Conservation (phyloP, 495 filamentous ascomycete species). For the Penicillium verhagenii region DNA sequence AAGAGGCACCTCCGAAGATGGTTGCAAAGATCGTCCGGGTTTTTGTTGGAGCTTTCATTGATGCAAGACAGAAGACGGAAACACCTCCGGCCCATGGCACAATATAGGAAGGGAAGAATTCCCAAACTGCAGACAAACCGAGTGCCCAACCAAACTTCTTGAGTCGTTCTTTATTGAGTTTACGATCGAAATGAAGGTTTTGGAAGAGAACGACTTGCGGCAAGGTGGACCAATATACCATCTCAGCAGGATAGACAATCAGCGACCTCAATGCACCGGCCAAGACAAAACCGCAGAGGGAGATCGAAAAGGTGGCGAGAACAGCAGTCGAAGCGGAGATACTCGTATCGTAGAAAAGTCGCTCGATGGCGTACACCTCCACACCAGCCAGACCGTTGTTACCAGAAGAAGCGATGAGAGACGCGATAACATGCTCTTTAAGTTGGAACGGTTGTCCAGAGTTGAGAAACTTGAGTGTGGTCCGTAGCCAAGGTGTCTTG, state of each 20-base stretch:
- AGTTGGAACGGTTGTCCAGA: conserved; percentile 19
- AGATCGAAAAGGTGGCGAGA: conserved; percentile 13
- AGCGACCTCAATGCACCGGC: conserved; percentile 16
- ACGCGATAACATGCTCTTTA: conserved; percentile 23
- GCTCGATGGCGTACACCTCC: conserved; percentile 16
- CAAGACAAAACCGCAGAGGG: conserved; percentile 35
- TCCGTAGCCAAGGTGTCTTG: conserved; percentile 17
- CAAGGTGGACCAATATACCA: conserved; percentile 21
- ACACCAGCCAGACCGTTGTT: conserved; percentile 17
- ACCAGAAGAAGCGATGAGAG: conserved; percentile 18
- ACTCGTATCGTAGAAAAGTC: conserved; percentile 10
- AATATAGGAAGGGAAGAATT: conserved; percentile 52
- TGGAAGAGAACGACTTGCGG: conserved; percentile 19
- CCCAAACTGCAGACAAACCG: conserved; percentile 33
- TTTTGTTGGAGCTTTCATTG: conserved; percentile 30
- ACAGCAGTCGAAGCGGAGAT: conserved; percentile 11
- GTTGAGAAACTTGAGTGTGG: conserved; percentile 18
- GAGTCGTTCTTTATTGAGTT: conserved; percentile 13
- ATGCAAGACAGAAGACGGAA: conserved; percentile 52
- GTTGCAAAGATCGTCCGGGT: conserved; percentile 22
- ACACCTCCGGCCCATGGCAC: conserved; percentile 47
- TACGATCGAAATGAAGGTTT: conserved; percentile 15
- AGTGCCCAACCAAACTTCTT: conserved; percentile 18
- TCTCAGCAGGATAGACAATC: conserved; percentile 22
- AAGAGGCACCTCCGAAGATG: conserved; percentile 48